phyloP scores from a whole-genome alignment of 208 protist species.

The Herpetomonas samuelpessoai region DNA sequence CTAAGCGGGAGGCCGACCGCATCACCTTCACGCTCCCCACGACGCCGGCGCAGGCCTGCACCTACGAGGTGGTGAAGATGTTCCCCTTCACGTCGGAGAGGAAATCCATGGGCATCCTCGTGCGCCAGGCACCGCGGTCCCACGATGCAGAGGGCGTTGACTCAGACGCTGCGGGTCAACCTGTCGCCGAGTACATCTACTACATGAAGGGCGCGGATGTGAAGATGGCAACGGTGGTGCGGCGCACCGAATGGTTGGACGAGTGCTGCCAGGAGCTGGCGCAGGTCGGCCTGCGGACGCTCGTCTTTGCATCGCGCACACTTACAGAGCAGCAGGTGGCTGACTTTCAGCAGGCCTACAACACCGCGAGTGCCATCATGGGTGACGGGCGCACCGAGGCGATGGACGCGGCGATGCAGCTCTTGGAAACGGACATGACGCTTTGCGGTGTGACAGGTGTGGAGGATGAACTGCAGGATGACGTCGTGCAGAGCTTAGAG shows the following conservation, averaged over 20 bases:
- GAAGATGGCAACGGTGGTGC: slow-evolving; percentile 92
- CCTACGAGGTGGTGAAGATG: slow-evolving; percentile 94
- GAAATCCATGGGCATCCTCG: slow-evolving; percentile 98
- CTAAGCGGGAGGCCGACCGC: slow-evolving; percentile 33
- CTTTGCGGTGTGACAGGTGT: slow-evolving; percentile 96
- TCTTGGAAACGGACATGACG: slow-evolving; percentile 89
- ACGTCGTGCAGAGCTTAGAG: slow-evolving; percentile 93
- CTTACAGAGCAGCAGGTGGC: slow-evolving; percentile 86
- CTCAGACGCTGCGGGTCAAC: neutral
- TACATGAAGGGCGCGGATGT: slow-evolving; percentile 97
- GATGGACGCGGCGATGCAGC: slow-evolving; percentile 71
- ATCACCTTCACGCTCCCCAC: slow-evolving; percentile 54
- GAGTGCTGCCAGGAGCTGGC: slow-evolving; percentile 97
- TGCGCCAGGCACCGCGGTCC: slow-evolving; percentile 42
- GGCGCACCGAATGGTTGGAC: slow-evolving; percentile 92
- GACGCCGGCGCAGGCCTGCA: slow-evolving; percentile 15
- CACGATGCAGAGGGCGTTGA: neutral
- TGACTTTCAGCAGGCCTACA: slow-evolving; percentile 65
- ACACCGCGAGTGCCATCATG: slow-evolving; percentile 48
- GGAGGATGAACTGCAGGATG: slow-evolving; percentile 98
- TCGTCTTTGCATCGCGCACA: slow-evolving; percentile 89
- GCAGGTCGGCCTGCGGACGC: slow-evolving; percentile 94
- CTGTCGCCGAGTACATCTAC: slow-evolving; percentile 73
- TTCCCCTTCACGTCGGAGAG: slow-evolving; percentile 98
- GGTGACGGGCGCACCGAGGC: slow-evolving; percentile 42